A percentile compares a stretch with the other conserved stretches of the same genome.
Evolutionary conservation across 2,329 filamentous ascomycete species (phyloP).

Genomic region (Talaromyces funiculosus): DNA sequence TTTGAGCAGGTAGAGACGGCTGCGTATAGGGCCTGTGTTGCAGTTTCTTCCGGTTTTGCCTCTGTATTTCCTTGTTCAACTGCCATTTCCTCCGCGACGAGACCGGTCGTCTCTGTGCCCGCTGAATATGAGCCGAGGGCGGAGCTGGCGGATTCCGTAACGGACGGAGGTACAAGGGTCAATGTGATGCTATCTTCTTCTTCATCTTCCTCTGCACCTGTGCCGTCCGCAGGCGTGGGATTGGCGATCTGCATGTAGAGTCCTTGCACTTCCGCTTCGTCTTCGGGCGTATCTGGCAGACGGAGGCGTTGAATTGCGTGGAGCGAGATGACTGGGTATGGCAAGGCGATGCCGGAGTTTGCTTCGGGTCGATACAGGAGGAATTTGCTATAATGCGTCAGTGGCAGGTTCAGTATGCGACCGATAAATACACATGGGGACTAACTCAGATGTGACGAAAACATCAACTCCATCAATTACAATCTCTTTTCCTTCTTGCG

Average conservation of each 20-base stretch:
- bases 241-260: constrained; percentile 45
- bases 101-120: constrained; percentile 11
- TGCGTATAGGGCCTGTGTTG: constrained; percentile 38
- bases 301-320: constrained; percentile 44
- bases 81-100: constrained; percentile 19
- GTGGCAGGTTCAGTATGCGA: not conserved
- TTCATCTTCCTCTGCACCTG: constrained; percentile 27
- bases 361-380: constrained; percentile 35
- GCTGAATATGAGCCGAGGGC: constrained; percentile 12
- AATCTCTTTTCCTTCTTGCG: constrained; percentile 26
- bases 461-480: constrained; percentile 38
- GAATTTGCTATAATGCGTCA: constrained; percentile 34
- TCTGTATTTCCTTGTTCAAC: constrained; percentile 17
- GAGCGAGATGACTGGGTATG: constrained; percentile 45
- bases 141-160: constrained; percentile 12
- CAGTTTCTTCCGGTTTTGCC: constrained; percentile 30
- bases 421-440: constrained; percentile 14
- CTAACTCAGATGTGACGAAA: constrained; percentile 47
- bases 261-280: constrained; percentile 36
- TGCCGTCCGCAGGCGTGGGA: constrained; percentile 18
- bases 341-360: constrained; percentile 38
- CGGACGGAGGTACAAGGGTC: constrained; percentile 37
- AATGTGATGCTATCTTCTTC: constrained; percentile 40
- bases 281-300: constrained; percentile 24
- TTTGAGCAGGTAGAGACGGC: constrained; percentile 46